Evolutionary conservation across 345 rosid species (phyloP).

Genomic region (Isatis tinctoria): DNA sequence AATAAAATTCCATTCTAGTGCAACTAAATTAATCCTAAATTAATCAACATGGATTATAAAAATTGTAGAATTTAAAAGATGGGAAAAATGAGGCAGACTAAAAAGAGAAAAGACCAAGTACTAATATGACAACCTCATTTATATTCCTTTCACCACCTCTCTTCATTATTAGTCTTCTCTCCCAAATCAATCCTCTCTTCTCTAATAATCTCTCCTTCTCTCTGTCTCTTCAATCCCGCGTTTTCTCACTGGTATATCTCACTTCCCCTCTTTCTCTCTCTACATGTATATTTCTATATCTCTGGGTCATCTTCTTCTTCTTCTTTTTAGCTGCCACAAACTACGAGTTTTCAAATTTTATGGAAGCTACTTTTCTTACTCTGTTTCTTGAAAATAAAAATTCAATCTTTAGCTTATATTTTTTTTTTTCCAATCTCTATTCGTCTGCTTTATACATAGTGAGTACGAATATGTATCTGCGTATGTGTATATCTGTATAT

Average conservation of each 20-base stretch:
- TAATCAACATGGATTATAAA: conserved; percentile 6
- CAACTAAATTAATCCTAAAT: neutral
- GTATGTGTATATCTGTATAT: neutral
- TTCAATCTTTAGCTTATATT: neutral
- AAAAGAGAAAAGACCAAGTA: conserved; percentile 8
- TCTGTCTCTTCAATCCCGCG: conserved; percentile 22
- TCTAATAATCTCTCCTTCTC: conserved; percentile 2
- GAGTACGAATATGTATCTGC: neutral
- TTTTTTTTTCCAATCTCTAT: neutral
- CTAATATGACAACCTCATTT: conserved; percentile 32
- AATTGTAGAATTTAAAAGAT: neutral
- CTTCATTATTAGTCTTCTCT: conserved; percentile 21
- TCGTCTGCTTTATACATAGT: neutral
- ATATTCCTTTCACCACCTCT: conserved; percentile 27
- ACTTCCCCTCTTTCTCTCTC: neutral
- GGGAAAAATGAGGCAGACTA: neutral
- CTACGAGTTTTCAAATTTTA: neutral
- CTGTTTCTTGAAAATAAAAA: conserved; percentile 15
- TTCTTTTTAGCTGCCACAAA: neutral
- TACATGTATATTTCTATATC: neutral
- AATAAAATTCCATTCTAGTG: neutral
- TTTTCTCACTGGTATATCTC: conserved; percentile 27
- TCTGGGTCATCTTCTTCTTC: conserved; percentile 9
- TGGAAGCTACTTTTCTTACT: neutral
- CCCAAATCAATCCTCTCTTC: neutral